Evolutionary conservation across 345 rosid genomes (phyloP).

Genomic region (Eucalyptus regnans): DNA sequence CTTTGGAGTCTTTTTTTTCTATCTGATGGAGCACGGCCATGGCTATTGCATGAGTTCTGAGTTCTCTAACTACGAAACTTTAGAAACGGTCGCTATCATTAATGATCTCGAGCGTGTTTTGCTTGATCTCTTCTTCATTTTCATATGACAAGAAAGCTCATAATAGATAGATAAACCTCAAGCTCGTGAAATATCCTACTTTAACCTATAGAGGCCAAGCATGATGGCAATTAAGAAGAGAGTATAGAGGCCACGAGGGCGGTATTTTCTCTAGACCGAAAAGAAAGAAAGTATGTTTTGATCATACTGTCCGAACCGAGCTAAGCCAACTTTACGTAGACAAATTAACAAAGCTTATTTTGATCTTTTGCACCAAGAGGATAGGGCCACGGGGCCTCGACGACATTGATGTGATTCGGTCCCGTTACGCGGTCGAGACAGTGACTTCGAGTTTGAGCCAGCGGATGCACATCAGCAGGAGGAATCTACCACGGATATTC

Average conservation of each 20-base stretch:
- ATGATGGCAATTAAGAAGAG: background rate
- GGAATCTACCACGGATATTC: background rate
- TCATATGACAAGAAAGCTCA: too few species aligned
- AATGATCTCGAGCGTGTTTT: too few species aligned
- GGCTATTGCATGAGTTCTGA: too few species aligned
- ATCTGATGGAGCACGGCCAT: too few species aligned
- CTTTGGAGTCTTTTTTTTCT: too few species aligned
- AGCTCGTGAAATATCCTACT: too few species aligned
- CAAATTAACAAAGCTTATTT: background rate
- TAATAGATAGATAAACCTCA: too few species aligned
- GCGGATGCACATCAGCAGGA: background rate
- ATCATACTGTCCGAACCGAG: background rate
- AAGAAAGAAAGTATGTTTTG: background rate
- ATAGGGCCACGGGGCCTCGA: background rate
- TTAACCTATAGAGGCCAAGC: background rate
- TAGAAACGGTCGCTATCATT: too few species aligned
- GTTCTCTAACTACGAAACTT: too few species aligned
- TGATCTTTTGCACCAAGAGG: background rate
- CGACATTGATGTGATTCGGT: background rate
- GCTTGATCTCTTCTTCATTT: too few species aligned
- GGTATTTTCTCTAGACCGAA: background rate
- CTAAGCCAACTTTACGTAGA: background rate
- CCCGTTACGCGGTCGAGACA: background rate
- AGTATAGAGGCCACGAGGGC: accelerated
- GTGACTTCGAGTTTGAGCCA: background rate